Base-by-base conservation (phyloP, 2,329 filamentous ascomycete species). In the Beauveria medogensis region DNA sequence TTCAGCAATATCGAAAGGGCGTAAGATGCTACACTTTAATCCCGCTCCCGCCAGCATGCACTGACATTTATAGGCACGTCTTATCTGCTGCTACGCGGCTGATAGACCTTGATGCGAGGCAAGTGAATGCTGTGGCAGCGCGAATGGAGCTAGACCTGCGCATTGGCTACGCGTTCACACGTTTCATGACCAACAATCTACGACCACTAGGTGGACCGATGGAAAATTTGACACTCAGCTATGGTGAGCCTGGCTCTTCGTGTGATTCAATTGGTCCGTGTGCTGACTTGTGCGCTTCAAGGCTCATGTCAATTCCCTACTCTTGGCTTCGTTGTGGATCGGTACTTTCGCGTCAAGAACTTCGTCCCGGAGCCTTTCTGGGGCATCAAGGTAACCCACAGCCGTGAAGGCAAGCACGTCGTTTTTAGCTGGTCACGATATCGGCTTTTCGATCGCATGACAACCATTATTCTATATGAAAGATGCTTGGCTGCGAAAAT, bases 1-100 rank as follows among this genome's bases (percentile, higher is more conserved):
- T 99, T 99, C 75, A 97, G 91, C 78, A 99, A 99, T 71, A 93
- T 97, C 37, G 94, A 99, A 74, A 82, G 88, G 81, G 90, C 89
- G 86, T 93, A 72, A 71, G 87, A 71, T 37, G 40, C n/a, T 40
- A 20, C 24, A 20, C 5, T 53, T 5, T 26, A 41, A 61, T 68
- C 34, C 66, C 30, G 57, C 8, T 34, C 30, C 12, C 30, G 30
- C 12, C 30, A 34, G 30, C 20, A 40, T 24, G 14, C 47, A 44
- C 62, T 64, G 28, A 65, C 57, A 37, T 26, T 34, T 48, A 9
- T 63, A 94, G 90, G 5, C 94, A 99, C 75, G 89, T 99, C 55
- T 78, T 97, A 20, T 83, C 85, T 60, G 94, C 94, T 44, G 93
- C 94, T 8, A 84, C 84, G 57, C 84, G 87, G 62, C 88, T 95